Evolutionary conservation across 73 alveolate genomes (phyloP), one percentile per base, ranked within the genome.

Genomic region (Paramecium sexaurelia): DNA sequence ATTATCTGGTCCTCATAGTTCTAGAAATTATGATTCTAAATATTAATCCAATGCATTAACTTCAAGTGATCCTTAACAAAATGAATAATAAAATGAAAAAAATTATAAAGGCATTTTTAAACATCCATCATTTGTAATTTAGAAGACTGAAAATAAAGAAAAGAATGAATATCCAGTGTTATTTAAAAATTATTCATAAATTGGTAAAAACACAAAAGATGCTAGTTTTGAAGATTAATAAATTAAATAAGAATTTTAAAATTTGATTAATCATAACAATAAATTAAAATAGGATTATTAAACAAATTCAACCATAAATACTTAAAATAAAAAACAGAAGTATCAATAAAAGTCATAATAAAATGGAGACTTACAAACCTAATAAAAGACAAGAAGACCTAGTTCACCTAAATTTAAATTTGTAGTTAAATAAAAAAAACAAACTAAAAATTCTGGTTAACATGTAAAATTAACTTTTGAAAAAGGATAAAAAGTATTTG

Each of bases 361-460:
- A 51, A 51, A 51, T 51, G 33, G 5, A 7, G 67, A 51, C 5
- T 0, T 19, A 19, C 11, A 51, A 17, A 51, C 6, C 6, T 51
- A 51, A 51, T 15, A 51, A 15, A 51, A 51, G 32, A 4, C 13
- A 1, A 26, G 83, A 61, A 61, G 83, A 32, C 47, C 83, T 22
- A 29, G 47, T 29, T 61, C 83, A 19, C 83, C 83, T 3, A 22
- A 61, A 61, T 61, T 61, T 61, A 61, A 61, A 61, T 61, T 61
- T 29, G 43, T 61, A 3, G 41, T 22, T 8, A 61, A 61, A 61
- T 61, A 61, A 61, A 26, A 22, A 6, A 56, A 61, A 61, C 7
- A 61, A 26, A 61, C 13, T 11, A 29, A 61, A 61, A 61, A 19
- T 29, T 32, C 83, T 10, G 83, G 67, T 51, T 51, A 61, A 32